A percentile compares a stretch with the other conserved stretches of the same genome.
Evolutionary conservation across 106 monocot genomes (phyloP).

Genomic region (Agapanthus africanus): DNA sequence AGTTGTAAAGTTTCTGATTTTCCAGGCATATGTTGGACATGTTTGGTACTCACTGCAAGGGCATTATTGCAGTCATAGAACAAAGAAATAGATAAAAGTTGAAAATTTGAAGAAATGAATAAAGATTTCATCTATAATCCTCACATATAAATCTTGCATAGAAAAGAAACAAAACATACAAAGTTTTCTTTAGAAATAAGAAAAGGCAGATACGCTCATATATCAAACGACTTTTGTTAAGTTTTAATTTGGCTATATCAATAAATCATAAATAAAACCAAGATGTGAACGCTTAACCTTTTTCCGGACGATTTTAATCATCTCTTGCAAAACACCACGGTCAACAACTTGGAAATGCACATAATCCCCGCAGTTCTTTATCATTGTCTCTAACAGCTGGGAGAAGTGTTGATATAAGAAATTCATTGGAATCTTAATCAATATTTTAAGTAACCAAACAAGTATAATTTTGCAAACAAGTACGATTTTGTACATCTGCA

Average conservation of each 20-base stretch:
- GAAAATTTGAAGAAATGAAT: no score
- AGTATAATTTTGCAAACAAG: background rate
- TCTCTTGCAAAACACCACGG: slow-evolving; percentile 71
- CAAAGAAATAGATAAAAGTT: no score
- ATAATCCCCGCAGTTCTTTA: slow-evolving; percentile 86
- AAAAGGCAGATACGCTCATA: background rate
- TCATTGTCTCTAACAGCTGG: slow-evolving; percentile 85
- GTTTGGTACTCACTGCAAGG: no score
- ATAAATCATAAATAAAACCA: background rate
- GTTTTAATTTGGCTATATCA: background rate
- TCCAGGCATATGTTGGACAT: no score
- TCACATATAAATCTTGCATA: no score
- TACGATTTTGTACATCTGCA: background rate
- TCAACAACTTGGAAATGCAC: slow-evolving; percentile 84
- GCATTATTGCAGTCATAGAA: no score
- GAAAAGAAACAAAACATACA: no score
- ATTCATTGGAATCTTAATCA: background rate
- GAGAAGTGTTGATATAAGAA: slow-evolving; percentile 7
- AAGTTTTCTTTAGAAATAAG: background rate
- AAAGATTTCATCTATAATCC: no score
- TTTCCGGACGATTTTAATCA: slow-evolving; percentile 84
- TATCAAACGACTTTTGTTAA: no score
- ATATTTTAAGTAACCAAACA: background rate
- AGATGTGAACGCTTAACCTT: slow-evolving; percentile 37
- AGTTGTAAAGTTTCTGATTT: no score